A percentile compares a stretch with the other conserved stretches of the same genome.
These are phyloP conservation scores for Pestalotiopsis fici DNA, from an alignment of 2,329 filamentous ascomycete genomes.

Conservation along the genomic window DNA sequence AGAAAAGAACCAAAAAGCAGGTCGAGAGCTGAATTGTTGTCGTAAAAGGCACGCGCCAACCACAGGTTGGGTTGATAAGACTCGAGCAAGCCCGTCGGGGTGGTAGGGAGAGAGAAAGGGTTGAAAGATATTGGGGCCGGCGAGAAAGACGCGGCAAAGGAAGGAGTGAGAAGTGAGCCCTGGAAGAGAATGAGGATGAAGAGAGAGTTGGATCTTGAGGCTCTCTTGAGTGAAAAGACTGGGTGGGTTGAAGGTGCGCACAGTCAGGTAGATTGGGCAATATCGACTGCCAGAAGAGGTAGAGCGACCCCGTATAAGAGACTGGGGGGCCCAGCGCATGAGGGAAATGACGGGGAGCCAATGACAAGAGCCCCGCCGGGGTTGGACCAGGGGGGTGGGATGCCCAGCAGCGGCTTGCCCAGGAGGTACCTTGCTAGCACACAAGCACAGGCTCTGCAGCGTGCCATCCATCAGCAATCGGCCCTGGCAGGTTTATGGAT, in stretches of 20 bases:
- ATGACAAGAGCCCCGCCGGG: slow-evolving; percentile 3
- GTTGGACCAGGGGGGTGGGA: neutral
- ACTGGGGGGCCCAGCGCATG: neutral
- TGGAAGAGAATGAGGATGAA: slow-evolving; percentile 1
- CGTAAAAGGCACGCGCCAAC: neutral
- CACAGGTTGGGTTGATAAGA: neutral
- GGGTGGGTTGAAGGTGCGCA: neutral
- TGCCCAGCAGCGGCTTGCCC: neutral
- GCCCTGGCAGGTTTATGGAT: too few relatives aligned
- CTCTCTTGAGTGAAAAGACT: neutral
- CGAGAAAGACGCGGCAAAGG: neutral
- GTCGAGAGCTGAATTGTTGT: neutral
- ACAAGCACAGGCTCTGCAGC: neutral
- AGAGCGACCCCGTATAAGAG: slow-evolving; percentile 6
- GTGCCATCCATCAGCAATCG: neutral
- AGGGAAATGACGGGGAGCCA: slow-evolving; percentile 9
- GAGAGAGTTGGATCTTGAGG: slow-evolving; percentile 5
- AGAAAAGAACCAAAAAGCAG: neutral
- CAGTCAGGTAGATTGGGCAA: neutral
- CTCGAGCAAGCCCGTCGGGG: neutral
- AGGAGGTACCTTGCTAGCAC: neutral
- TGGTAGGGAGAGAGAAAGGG: neutral
- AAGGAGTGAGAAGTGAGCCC: neutral
- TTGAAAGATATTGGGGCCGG: neutral
- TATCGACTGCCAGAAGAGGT: slow-evolving; percentile 5